Evolutionary conservation across 108 stramenopile genomes (phyloP).

Genomic region (Epithemia pelagica): DNA sequence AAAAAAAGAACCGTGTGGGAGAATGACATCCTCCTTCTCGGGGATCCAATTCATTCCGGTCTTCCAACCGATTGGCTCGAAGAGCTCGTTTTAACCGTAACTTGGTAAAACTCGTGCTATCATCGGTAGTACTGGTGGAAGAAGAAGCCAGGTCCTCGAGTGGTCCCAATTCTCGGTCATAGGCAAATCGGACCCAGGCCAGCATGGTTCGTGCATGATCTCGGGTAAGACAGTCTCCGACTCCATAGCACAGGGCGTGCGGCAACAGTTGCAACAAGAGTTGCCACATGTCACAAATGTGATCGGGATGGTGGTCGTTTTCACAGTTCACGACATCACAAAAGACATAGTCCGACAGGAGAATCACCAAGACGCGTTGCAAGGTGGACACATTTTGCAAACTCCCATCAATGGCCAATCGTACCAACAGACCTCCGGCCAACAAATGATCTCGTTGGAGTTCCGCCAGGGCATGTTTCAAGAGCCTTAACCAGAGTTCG

Average conservation of each 20-base stretch:
- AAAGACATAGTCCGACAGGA: constrained; percentile 29
- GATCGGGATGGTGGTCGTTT: constrained; percentile 2
- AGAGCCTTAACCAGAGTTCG: constrained; percentile 24
- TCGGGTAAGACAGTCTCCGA: constrained; percentile 20
- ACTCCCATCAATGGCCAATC: constrained; percentile 19
- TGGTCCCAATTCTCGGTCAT: constrained; percentile 8
- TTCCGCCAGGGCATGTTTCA: constrained; percentile 44
- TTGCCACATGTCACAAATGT: constrained; percentile 9
- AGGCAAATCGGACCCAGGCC: constrained; percentile 23
- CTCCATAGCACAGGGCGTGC: constrained; percentile 17
- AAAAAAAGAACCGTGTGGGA: not conserved
- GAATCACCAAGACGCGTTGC: constrained; percentile 23
- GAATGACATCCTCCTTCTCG: not conserved
- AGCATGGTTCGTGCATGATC: constrained; percentile 31
- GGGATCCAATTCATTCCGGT: constrained; percentile 4
- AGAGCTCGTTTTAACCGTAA: constrained; percentile 8
- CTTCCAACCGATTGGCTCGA: constrained; percentile 1
- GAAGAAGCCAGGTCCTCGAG: not conserved
- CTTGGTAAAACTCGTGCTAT: not conserved
- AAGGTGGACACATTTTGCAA: constrained; percentile 27
- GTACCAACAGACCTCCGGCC: constrained; percentile 24
- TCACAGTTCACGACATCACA: constrained; percentile 31
- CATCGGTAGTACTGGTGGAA: not conserved
- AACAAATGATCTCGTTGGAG: constrained; percentile 40
- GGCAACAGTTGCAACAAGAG: constrained; percentile 20